Percentiles rank a stretch among this genome's conserved stretches.
These are phyloP conservation scores for Skeletonema menzelii DNA, from an alignment of 108 stramenopile species.

Conservation along the genomic window DNA sequence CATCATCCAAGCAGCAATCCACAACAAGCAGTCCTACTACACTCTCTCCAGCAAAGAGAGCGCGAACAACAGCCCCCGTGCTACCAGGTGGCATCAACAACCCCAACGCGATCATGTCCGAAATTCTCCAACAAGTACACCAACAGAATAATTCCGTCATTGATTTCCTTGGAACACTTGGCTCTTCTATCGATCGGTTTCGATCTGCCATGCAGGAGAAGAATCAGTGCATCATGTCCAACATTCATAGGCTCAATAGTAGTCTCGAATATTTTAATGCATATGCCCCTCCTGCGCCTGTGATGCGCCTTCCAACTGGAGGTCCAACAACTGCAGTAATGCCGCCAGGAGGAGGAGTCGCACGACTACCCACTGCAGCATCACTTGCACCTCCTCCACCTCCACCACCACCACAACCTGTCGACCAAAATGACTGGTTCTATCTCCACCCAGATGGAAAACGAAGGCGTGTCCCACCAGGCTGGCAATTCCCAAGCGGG, in stretches of 20 bases:
- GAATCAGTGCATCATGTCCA: background rate
- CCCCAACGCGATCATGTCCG: background rate
- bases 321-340: background rate
- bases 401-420: no score
- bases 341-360: background rate
- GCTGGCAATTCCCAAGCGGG: background rate
- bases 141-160: background rate
- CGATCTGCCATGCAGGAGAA: background rate
- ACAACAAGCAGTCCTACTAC: no score
- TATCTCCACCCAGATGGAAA: background rate
- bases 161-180: background rate
- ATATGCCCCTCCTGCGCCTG: background rate
- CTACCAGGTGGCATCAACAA: background rate
- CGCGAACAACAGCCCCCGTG: background rate
- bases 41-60: background rate
- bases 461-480: background rate
- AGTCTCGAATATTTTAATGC: background rate
- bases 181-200: background rate
- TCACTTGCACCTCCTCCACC: no score
- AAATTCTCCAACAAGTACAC: background rate
- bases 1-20: no score
- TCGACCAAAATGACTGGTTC: background rate
- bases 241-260: background rate
- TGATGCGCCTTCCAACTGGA: background rate
- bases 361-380: no score